phyloP scores from a whole-genome alignment of 257 asterid species.

The Plantago major region DNA sequence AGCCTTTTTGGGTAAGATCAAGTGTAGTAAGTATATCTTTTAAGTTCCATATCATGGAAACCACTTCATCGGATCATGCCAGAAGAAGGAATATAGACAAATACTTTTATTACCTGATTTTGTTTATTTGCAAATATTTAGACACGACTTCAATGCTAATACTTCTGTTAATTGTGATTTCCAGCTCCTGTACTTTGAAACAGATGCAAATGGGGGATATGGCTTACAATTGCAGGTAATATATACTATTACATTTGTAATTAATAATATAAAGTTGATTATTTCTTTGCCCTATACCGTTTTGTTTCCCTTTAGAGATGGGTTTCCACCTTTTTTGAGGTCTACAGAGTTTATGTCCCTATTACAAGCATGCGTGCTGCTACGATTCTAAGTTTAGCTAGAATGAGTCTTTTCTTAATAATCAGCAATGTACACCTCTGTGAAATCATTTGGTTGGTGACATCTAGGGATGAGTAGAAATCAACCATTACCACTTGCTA shows the following conservation, averaged over 20 bases:
- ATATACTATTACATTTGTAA: not conserved
- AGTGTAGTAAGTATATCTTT: no score
- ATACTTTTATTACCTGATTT: not conserved
- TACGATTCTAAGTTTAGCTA: no score
- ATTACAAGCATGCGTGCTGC: no score
- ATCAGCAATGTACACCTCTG: no score
- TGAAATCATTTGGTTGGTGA: no score
- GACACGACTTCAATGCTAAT: not conserved
- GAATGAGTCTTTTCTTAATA: no score
- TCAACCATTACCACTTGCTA: no score
- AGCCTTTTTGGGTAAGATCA: no score
- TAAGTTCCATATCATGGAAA: no score
- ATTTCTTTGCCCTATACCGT: not conserved
- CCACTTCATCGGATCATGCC: no score
- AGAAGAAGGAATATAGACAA: no score
- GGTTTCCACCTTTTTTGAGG: not conserved
- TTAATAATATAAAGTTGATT: not conserved
- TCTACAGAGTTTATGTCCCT: conserved; percentile 3
- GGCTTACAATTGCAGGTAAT: conserved; percentile 65
- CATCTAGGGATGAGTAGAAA: no score
- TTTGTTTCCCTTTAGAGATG: not conserved
- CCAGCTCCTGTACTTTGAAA: conserved; percentile 64
- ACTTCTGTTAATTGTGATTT: conserved; percentile 17
- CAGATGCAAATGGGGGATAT: conserved; percentile 54
- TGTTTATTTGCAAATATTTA: not conserved